These are phyloP conservation scores for Penicillium glabrum DNA, from an alignment of 2,329 filamentous ascomycete species.

Conservation along the genomic window DNA sequence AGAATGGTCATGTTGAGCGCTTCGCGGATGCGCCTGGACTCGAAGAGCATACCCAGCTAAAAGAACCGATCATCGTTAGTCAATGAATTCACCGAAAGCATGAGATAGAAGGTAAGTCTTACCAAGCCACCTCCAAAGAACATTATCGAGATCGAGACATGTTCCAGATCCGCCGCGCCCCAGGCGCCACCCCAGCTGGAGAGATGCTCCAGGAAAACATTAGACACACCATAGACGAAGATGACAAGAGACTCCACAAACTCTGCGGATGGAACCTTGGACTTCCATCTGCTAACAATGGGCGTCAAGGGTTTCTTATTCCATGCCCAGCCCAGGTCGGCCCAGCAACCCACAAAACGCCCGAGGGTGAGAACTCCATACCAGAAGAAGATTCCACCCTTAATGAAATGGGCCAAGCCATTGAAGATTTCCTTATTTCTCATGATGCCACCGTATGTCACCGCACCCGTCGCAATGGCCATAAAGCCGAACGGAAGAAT, in stretches of 20 bases:
- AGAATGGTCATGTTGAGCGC: constrained; percentile 51
- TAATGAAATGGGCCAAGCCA: constrained; percentile 89
- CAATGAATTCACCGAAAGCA: too few species aligned
- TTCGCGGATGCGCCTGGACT: constrained; percentile 68
- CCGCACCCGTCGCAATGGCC: constrained; percentile 68
- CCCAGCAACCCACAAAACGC: constrained; percentile 86
- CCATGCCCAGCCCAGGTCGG: constrained; percentile 93
- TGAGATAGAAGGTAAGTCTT: constrained; percentile 22
- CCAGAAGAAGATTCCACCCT: constrained; percentile 94
- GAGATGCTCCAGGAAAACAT: constrained; percentile 90
- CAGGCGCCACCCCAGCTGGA: constrained; percentile 69
- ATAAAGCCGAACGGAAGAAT: constrained; percentile 78
- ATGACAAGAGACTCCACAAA: constrained; percentile 89
- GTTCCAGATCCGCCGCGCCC: constrained; percentile 80
- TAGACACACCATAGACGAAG: constrained; percentile 83
- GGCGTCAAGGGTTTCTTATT: constrained; percentile 69
- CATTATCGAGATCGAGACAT: constrained; percentile 86
- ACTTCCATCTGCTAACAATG: constrained; percentile 62
- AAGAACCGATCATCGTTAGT: background rate
- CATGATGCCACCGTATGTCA: constrained; percentile 80
- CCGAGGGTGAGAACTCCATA: constrained; percentile 84
- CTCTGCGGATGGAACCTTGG: constrained; percentile 70
- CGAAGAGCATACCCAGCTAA: constrained; percentile 79
- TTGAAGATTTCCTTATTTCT: constrained; percentile 71
- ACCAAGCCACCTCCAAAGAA: constrained; percentile 91